A percentile compares a stretch with the other conserved stretches of the same genome.
Evolutionary conservation across 805 yeast genomes (phyloP).

Genomic region (Suhomyces faveliae): DNA sequence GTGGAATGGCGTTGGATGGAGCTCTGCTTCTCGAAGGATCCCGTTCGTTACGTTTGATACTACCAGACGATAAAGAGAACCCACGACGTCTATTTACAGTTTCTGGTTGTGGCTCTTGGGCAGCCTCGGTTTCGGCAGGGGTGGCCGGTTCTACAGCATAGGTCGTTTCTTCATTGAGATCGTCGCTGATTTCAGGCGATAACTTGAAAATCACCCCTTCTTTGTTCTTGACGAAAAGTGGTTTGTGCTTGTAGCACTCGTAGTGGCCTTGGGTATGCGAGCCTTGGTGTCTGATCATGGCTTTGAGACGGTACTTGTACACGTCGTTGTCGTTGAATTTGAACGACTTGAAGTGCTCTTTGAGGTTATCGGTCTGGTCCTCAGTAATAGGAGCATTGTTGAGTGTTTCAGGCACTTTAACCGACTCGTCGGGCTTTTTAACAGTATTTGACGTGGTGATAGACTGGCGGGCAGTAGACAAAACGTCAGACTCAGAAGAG

Average conservation of each 20-base stretch:
- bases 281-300: conserved; percentile 84
- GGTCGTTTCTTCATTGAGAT: conserved; percentile 15
- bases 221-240: conserved; percentile 49
- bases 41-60: conserved; percentile 1
- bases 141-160: conserved; percentile 1
- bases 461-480: conserved; percentile 18
- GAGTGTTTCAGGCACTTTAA: conserved; percentile 24
- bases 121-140: background rate
- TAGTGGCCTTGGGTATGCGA: conserved; percentile 88
- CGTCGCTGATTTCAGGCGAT: conserved; percentile 40
- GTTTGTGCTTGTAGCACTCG: conserved; percentile 82
- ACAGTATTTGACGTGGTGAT: conserved; percentile 5
- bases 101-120: background rate
- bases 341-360: conserved; percentile 35
- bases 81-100: background rate
- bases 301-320: conserved; percentile 57
- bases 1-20: conserved; percentile 2
- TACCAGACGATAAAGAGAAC: conserved; percentile 7
- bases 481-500: conserved; percentile 17
- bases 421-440: conserved; percentile 5
- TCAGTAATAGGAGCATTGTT: conserved; percentile 38
- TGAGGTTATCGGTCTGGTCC: conserved; percentile 37
- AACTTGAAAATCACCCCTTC: conserved; percentile 42
- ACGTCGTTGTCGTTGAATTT: conserved; percentile 41
- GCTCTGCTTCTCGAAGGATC: conserved; percentile 4